A percentile compares a stretch with the other conserved stretches of the same genome.
Conservation (phyloP, 768 basidiomycete genomes). For the Boletus insuetus region DNA sequence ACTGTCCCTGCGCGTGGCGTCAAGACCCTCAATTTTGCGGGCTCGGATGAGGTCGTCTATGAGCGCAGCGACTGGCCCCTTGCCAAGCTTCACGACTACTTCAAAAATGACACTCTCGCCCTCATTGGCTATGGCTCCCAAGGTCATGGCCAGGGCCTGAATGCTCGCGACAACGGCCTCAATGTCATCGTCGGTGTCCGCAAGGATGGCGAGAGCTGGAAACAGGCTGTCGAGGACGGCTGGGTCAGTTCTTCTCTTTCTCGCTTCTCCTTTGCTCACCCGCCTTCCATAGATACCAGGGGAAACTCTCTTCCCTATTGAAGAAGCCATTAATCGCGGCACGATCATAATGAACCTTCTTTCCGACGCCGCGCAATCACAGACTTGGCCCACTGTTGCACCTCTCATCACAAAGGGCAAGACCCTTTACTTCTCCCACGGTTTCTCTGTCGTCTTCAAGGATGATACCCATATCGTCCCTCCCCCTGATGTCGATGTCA, state of each 20-base stretch:
- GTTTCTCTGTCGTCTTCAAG: conserved; percentile 99
- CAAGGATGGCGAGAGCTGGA: conserved; percentile 96
- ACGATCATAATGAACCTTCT: conserved; percentile 99
- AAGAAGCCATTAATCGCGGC: conserved; percentile 92
- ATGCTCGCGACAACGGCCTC: conserved; percentile 97
- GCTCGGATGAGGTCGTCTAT: conserved; percentile 89
- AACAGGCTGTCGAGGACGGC: conserved; percentile 90
- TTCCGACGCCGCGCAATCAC: conserved; percentile 98
- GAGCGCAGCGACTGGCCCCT: conserved; percentile 98
- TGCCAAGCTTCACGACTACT: conserved; percentile 97
- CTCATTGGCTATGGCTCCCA: conserved; percentile 99
- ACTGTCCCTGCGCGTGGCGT: conserved; percentile 66
- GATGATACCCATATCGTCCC: conserved; percentile 93
- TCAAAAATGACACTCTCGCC: conserved; percentile 99
- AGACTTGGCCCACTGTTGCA: conserved; percentile 85
- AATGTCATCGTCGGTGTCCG: conserved; percentile 99
- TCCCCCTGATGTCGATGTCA: conserved; percentile 94
- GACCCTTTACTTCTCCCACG: conserved; percentile 99
- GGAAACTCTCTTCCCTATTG: conserved; percentile 96
- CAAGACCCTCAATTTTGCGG: conserved; percentile 96
- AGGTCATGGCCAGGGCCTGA: conserved; percentile 97
- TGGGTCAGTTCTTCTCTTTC: conserved; percentile 58
- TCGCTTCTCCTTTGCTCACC: background rate
- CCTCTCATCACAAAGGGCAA: conserved; percentile 99
- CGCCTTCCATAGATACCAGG: conserved; percentile 69